phyloP scores from a whole-genome alignment of 495 filamentous ascomycete genomes.

The Penicillium alfredii region DNA sequence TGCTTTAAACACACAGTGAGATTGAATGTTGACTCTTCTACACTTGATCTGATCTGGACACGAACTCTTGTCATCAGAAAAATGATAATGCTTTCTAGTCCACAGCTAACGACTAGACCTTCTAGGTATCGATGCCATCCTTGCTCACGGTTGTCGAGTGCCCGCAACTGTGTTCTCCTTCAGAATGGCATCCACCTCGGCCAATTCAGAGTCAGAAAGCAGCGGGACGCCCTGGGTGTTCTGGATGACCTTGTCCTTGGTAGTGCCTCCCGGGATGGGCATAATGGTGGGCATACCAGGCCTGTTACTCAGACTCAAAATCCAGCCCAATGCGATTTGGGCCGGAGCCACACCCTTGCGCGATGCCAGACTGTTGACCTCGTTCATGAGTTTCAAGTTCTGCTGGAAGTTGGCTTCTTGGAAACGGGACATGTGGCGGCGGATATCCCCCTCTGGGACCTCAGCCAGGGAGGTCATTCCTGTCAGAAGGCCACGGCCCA shows the following conservation, averaged over 20 bases:
- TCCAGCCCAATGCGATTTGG: slow-evolving; percentile 78
- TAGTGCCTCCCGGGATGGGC: slow-evolving; percentile 71
- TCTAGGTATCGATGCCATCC: not conserved
- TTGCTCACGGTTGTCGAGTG: slow-evolving; percentile 24
- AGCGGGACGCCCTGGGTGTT: slow-evolving; percentile 35
- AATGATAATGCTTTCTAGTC: slow-evolving; percentile 1
- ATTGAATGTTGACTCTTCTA: slow-evolving; percentile 49
- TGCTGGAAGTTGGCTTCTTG: slow-evolving; percentile 60
- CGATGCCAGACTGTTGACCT: slow-evolving; percentile 60
- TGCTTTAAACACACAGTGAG: slow-evolving; percentile 26
- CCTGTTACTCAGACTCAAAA: slow-evolving; percentile 46
- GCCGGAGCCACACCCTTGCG: slow-evolving; percentile 65
- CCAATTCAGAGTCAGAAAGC: slow-evolving; percentile 38
- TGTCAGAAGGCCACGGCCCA: slow-evolving; percentile 49
- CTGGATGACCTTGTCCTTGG: slow-evolving; percentile 40
- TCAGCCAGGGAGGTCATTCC: slow-evolving; percentile 58
- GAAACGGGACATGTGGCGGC: slow-evolving; percentile 56
- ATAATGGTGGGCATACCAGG: slow-evolving; percentile 66
- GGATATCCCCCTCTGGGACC: slow-evolving; percentile 54
- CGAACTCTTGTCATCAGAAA: not conserved
- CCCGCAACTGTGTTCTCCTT: slow-evolving; percentile 35
- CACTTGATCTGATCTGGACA: slow-evolving; percentile 50
- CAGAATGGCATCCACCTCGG: slow-evolving; percentile 40
- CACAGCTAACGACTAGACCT: slow-evolving; percentile 6
- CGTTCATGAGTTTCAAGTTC: slow-evolving; percentile 65